Evolutionary conservation across 2,329 filamentous ascomycete species (phyloP), one percentile per base, ranked within the genome.

Genomic region (Aquanectria penicillioides): DNA sequence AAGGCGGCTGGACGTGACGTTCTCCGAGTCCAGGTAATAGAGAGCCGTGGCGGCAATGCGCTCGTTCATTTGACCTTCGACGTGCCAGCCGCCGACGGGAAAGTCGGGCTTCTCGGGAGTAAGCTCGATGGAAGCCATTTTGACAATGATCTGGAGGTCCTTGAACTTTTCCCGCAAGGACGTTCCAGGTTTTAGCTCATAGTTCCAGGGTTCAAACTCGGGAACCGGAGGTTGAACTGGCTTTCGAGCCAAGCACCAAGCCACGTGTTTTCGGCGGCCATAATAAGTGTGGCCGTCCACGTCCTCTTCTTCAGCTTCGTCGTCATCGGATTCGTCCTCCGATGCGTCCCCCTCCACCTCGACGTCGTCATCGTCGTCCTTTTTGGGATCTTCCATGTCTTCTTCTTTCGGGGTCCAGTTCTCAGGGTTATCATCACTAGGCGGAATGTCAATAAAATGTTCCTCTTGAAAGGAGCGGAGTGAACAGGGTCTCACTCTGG

Each of bases 101-200:
- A 62, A 66, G 0, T 4, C 6, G 2, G 85, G 29, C 41, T 47
- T 37, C 13, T 49, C 26, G 7, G 41, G 37, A 1, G 22, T 54
- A 8, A 52, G 28, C 11, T 52, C 49, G 34, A 54, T 41, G 17
- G 34, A 52, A 11, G 44, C 80, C 62, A 91, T 76, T 66, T 89
- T 89, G 26, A 89, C 81, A 44, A 90, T 86, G 33, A 90, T 72
- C 64, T 91, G 88, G 2, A 71, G 36, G 0, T 59, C 46, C 3
- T 51, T 10, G 20, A 65, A 67, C 0, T 50, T 34, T 0, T 61
- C 57, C 0, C 52, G 31, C 0, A 69, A 6, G 2, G 61, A 61
- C 4, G 6, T 5, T 1, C 41, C 61, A 1, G 58, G 50, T 1
- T 58, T 43, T 3, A 22, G 28, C 3, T 48, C 57, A 11, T 69